These are phyloP conservation scores for Betula pendula DNA, from an alignment of 306 rosid species.

Conservation along the genomic window DNA sequence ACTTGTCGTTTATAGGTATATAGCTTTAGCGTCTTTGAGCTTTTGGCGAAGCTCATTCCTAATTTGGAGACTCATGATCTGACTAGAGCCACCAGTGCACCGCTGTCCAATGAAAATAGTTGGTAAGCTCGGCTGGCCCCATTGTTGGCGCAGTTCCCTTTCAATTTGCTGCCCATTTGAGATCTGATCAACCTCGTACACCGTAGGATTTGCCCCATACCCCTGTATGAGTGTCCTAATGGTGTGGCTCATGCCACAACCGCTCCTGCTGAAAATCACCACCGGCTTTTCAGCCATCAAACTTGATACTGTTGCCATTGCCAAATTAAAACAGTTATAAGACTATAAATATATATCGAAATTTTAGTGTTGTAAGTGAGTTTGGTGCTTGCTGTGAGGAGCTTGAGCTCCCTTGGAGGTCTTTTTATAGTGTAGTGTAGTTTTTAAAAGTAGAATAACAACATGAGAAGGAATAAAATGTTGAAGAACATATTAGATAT, in stretches of 20 bases:
- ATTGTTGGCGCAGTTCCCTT: conserved; percentile 52
- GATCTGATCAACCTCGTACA: conserved; percentile 75
- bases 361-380: neutral
- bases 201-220: conserved; percentile 67
- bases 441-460: too few relatives aligned
- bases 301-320: neutral
- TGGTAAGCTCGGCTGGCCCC: conserved; percentile 69
- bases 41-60: conserved; percentile 55
- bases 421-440: conserved; percentile 9
- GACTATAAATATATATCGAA: too few relatives aligned
- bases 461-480: too few relatives aligned
- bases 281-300: conserved; percentile 64
- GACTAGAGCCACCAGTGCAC: conserved; percentile 60
- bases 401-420: neutral
- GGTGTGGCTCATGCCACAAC: conserved; percentile 64
- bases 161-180: conserved; percentile 61
- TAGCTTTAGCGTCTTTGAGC: conserved; percentile 62
- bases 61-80: conserved; percentile 62
- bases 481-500: too few relatives aligned
- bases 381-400: neutral
- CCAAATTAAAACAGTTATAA: neutral
- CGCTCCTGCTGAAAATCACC: conserved; percentile 83
- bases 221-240: conserved; percentile 57
- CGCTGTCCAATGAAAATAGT: conserved; percentile 70
- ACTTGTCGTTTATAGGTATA: conserved; percentile 54